These are phyloP conservation scores for Parafenestella ontariensis DNA, from an alignment of 2,329 filamentous ascomycete species.

Conservation along the genomic window DNA sequence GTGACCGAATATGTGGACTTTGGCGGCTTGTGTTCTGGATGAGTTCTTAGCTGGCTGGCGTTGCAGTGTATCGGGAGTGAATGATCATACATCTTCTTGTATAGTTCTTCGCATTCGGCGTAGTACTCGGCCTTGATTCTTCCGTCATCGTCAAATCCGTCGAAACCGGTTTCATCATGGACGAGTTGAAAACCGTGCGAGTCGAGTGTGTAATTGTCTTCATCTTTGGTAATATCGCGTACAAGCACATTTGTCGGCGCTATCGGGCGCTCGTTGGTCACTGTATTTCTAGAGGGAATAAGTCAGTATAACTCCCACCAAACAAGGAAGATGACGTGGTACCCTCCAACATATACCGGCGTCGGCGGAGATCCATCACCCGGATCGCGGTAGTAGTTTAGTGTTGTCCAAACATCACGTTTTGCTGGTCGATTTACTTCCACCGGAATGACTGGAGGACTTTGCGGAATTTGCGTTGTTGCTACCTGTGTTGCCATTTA, in stretches of 20 bases:
- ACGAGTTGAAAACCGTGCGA: conserved; percentile 42
- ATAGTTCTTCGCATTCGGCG: conserved; percentile 18
- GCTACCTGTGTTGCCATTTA: not conserved
- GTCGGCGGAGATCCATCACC: conserved; percentile 11
- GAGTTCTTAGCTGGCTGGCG: not conserved
- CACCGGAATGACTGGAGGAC: not conserved
- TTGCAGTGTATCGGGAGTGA: no score
- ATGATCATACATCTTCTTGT: conserved; percentile 20
- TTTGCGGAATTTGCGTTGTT: not conserved
- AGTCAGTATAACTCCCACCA: not conserved
- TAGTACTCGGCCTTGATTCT: conserved; percentile 24
- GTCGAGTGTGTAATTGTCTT: conserved; percentile 47
- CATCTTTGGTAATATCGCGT: conserved; percentile 53
- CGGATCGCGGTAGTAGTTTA: conserved; percentile 16
- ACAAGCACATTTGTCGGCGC: conserved; percentile 25
- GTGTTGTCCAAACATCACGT: conserved; percentile 10
- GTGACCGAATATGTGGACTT: conserved; percentile 9
- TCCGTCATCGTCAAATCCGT: conserved; percentile 16
- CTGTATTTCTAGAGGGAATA: conserved; percentile 5
- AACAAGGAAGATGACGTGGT: not conserved
- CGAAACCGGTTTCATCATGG: conserved; percentile 3
- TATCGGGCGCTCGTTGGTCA: conserved; percentile 14
- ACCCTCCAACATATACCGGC: conserved; percentile 12
- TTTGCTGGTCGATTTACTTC: not conserved
- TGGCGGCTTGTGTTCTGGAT: conserved; percentile 21